Base-by-base conservation (phyloP, 192 early-diverging fungal genomes). In the Rhizophagus prolifer region DNA sequence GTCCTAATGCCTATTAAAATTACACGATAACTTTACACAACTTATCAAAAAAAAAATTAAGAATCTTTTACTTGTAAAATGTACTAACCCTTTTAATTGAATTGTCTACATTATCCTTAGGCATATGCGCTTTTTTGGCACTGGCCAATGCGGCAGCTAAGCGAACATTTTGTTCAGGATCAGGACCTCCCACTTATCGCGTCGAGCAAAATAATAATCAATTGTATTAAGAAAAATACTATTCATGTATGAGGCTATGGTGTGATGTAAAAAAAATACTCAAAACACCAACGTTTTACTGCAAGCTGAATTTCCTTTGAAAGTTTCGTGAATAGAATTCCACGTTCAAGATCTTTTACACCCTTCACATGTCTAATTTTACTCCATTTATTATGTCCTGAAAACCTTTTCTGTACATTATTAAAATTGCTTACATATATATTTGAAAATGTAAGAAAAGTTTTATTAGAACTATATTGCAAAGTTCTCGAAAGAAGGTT, bases 71-170 rank as follows among this genome's bases (percentile, higher is more conserved):
- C 6, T 66, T n/a, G 4, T 66, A 21, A 36, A 21, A 38, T 0
- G 63, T 31, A 34, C 60, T 44, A 46, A 86, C 91, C 79, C 88
- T 90, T 72, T 89, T 92, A 19, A 95, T 81, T 13, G 94, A 90
- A 41, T 79, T 85, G 68, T 94, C 92, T 34, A 94, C 78, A 72
- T 81, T 94, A 67, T 88, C 87, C 74, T 91, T 94, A 8, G 94
- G 90, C 88, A 95, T 84, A 70, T 89, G 90, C 9, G 78, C 79
- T 44, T 81, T 76, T 47, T 83, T 83, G 12, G 91, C 91, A 50
- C 86, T 80, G 58, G 84, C 82, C 7, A 95, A 72, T 16, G 90
- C 84, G 7, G 90, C 79, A 2, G 82, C 79, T 12, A 94, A 80
- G n/a, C 86, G 83, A 3, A 82, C 77, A 81, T 94, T 94, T 21